Evolutionary conservation across 108 stramenopile genomes (phyloP), one percentile per base, ranked within the genome.

Genomic region (Skeletonema menzelii): DNA sequence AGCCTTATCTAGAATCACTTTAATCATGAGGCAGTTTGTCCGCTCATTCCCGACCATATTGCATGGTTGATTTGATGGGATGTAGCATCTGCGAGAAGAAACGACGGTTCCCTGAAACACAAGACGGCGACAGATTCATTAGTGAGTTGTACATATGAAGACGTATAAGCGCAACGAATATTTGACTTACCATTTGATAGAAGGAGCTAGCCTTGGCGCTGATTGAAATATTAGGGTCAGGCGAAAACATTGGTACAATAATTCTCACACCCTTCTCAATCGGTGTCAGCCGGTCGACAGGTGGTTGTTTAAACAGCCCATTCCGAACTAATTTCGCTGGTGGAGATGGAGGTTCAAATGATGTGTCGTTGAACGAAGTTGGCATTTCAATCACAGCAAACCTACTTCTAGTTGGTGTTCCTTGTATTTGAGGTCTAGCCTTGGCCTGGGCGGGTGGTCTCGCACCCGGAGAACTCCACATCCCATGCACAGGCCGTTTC

Each of bases 161-260:
- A 6, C 8, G 4, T 24, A 53, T 20, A 22, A 8, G 6, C 22
- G 24, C 1, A 8, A 42, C 15, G 27, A 59, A 59, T 2, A 37
- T 19, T 22, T 34, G 28, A n/a, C 68, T 30, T 30, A 77, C 91
- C 90, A 95, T 89, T 72, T 95, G 94, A 70, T 82, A 67, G 40
- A 74, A 70, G 44, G 59, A 38, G 58, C 34, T 47, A 32, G 55
- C 70, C 71, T 59, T 61, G 56, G 34, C 20, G 47, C 6, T 71
- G 40, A 37, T 68, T 72, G 12, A 34, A 56, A 46, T 42, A 71
- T 70, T 38, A 42, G 37, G 35, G 56, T 82, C 60, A 4, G 75
- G 62, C n/a, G 94, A 84, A 35, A 91, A 82, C 47, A 95, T 57
- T 15, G 94, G 94, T 17, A 93, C 91, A 34, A 86, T 85, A 24